Evolutionary conservation across 1,284 basidiomycete genomes (phyloP).

Genomic region (Cutaneotrichosporon sp.): DNA sequence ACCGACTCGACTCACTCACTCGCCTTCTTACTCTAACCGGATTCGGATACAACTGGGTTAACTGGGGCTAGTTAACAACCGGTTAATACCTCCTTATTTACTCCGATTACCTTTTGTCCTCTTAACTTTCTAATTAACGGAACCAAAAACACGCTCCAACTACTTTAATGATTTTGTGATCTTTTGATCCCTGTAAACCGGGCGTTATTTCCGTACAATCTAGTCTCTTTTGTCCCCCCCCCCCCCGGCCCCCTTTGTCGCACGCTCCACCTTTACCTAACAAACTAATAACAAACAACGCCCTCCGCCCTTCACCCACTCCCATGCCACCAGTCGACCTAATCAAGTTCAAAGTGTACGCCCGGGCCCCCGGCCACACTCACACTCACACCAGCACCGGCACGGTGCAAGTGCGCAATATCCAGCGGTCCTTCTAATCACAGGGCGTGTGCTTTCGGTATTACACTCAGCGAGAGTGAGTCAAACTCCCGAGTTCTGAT

Average conservation of each 20-base stretch:
- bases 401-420: constrained; percentile 36
- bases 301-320: not conserved
- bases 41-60: no score
- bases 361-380: not conserved
- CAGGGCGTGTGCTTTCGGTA: constrained; percentile 47
- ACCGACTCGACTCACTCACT: not conserved
- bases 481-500: not conserved
- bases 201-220: no score
- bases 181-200: no score
- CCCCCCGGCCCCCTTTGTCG: no score
- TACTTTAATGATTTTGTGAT: no score
- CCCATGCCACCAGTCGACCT: constrained; percentile 25
- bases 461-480: constrained; percentile 44
- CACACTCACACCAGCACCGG: constrained; percentile 35
- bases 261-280: not conserved
- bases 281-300: not conserved
- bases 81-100: not conserved
- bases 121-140: no score
- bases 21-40: not conserved
- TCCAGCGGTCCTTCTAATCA: not conserved
- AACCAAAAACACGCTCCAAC: no score
- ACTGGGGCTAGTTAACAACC: not conserved
- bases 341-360: constrained; percentile 48
- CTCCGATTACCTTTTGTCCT: not conserved
- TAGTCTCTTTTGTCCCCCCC: no score